These are phyloP conservation scores for Cladosporium austrohemisphaericum DNA, from an alignment of 2,329 filamentous ascomycete genomes.

Conservation along the genomic window DNA sequence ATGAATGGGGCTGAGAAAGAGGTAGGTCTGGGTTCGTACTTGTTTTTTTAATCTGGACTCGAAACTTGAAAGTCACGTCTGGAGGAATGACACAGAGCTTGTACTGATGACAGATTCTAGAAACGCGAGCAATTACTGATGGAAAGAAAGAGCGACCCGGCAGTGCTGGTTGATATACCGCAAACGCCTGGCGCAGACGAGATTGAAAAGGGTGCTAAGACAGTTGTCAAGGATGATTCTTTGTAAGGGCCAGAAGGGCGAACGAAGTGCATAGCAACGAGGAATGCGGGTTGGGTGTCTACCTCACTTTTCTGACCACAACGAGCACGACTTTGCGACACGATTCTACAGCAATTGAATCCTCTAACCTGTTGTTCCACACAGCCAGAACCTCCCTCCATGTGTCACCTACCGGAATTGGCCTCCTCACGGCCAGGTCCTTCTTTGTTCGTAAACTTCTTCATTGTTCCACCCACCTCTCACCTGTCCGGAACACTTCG, in stretches of 20 bases:
- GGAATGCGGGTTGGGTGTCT: constrained; percentile 9
- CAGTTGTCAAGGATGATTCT: constrained; percentile 10
- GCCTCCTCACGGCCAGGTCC: not conserved
- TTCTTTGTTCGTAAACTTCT: constrained; percentile 9
- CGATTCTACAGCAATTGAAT: not conserved
- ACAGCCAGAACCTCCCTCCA: too few species aligned
- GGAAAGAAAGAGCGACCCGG: constrained; percentile 38
- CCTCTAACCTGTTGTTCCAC: too few species aligned
- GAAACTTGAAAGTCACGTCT: too few species aligned
- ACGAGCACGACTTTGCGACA: not conserved
- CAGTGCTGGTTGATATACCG: constrained; percentile 46
- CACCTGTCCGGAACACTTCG: not conserved
- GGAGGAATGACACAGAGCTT: too few species aligned
- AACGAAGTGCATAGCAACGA: not conserved
- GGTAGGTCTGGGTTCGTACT: constrained; percentile 14
- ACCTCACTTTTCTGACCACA: not conserved
- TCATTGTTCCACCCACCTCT: constrained; percentile 1
- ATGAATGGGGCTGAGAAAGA: constrained; percentile 27
- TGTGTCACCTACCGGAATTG: constrained; percentile 2
- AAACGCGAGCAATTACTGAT: constrained; percentile 38
- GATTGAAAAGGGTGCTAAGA: constrained; percentile 28
- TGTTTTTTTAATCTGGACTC: too few species aligned
- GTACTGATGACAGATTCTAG: constrained; percentile 24
- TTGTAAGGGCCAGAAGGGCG: not conserved
- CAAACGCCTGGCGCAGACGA: constrained; percentile 43